These are phyloP conservation scores for Hypoxylon lienhwacheense DNA, from an alignment of 495 filamentous ascomycete genomes.

Conservation along the genomic window DNA sequence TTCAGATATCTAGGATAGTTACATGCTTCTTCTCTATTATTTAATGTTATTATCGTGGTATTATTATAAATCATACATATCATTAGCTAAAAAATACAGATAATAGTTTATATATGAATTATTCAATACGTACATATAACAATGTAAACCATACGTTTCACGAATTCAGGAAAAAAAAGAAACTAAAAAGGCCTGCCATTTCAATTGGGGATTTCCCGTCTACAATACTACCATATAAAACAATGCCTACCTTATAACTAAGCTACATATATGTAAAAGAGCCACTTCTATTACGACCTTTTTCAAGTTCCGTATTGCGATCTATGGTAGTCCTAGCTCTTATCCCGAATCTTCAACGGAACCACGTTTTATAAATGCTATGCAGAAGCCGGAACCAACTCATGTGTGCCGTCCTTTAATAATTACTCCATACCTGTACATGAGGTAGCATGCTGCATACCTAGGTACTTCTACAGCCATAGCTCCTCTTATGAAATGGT, in stretches of 20 bases:
- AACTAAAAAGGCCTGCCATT: not conserved
- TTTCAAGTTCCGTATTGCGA: constrained; percentile 7
- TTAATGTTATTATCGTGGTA: constrained; percentile 2
- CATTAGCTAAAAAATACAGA: not conserved
- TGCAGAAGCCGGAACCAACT: constrained; percentile 17
- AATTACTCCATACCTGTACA: not conserved
- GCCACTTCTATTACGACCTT: constrained; percentile 3
- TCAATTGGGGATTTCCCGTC: not conserved
- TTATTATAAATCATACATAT: constrained; percentile 1
- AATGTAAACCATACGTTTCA: too few species aligned
- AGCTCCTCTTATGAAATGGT: constrained; percentile 14
- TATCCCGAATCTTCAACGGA: constrained; percentile 15
- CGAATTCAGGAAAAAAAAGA: too few species aligned
- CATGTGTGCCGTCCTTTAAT: constrained; percentile 13
- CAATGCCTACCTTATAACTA: constrained; percentile 1
- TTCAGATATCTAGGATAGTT: constrained; percentile 4
- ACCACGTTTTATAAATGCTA: constrained; percentile 27
- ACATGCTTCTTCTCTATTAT: constrained; percentile 1
- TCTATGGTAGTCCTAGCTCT: constrained; percentile 19
- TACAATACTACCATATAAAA: too few species aligned
- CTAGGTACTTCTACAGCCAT: constrained; percentile 16
- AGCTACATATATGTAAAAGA: not conserved
- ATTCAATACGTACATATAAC: too few species aligned
- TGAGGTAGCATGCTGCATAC: constrained; percentile 16
- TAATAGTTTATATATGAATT: too few species aligned